Evolutionary conservation across 75 land plant genomes (phyloP).

Genomic region (Ceratopteris richardii): DNA sequence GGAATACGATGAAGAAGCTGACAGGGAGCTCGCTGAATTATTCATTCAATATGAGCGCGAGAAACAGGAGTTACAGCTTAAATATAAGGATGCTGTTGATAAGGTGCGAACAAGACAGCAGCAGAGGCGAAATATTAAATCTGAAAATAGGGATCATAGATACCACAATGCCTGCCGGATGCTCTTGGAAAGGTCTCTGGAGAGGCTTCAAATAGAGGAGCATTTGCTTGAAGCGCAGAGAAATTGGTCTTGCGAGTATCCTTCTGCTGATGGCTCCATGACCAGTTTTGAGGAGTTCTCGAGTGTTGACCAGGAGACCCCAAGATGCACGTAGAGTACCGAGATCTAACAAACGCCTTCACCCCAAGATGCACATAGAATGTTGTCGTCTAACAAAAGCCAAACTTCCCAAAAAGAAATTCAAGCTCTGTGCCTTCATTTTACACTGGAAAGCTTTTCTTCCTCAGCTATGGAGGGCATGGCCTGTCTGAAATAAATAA

Average conservation of each 20-base stretch:
- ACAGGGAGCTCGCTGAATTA: slow-evolving; percentile 14
- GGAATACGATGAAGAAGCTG: too few species aligned
- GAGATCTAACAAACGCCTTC: too few species aligned
- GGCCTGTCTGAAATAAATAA: too few species aligned
- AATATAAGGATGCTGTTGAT: slow-evolving; percentile 20
- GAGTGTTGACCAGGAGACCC: background rate
- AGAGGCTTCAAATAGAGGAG: background rate
- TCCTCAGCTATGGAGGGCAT: too few species aligned
- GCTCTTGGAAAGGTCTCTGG: too few species aligned
- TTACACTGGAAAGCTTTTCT: too few species aligned
- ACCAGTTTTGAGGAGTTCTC: background rate
- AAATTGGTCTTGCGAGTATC: background rate
- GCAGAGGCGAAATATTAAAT: background rate
- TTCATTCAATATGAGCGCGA: slow-evolving; percentile 19
- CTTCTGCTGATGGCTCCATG: background rate
- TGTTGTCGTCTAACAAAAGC: too few species aligned
- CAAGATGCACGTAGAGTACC: too few species aligned
- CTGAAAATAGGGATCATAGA: background rate
- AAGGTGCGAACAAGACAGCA: slow-evolving; percentile 9
- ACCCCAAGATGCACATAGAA: too few species aligned
- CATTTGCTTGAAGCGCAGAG: background rate
- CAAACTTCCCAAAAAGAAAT: too few species aligned
- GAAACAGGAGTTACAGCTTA: slow-evolving; percentile 20
- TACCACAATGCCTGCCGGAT: background rate
- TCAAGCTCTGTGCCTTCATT: too few species aligned